phyloP scores from a whole-genome alignment of 2,329 filamentous ascomycete species.

The Cyphellophora attinorum region DNA sequence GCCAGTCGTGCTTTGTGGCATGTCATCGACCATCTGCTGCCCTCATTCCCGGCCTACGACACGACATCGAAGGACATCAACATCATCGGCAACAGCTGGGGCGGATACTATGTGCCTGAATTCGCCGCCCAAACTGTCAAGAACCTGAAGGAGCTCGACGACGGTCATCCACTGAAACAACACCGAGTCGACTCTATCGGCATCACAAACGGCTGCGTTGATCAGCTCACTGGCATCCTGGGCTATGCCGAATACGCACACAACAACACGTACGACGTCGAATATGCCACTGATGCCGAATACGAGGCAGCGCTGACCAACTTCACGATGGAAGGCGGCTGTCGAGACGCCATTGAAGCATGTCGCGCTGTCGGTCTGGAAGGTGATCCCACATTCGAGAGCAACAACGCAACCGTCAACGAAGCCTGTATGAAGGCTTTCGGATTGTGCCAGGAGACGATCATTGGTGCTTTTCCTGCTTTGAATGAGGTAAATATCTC shows the following conservation, averaged over 20 bases:
- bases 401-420: slow-evolving; percentile 37
- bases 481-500: no score
- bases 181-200: slow-evolving; percentile 39
- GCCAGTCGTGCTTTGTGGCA: slow-evolving; percentile 42
- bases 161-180: slow-evolving; percentile 6
- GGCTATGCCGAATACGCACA: slow-evolving; percentile 43
- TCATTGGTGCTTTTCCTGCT: no score
- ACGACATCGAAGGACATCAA: slow-evolving; percentile 32
- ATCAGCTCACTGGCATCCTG: slow-evolving; percentile 38
- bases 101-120: slow-evolving; percentile 33
- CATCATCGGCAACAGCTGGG: no score
- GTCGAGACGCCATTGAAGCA: slow-evolving; percentile 42
- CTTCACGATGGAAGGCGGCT: slow-evolving; percentile 39
- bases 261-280: slow-evolving; percentile 51
- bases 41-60: slow-evolving; percentile 19
- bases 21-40: slow-evolving; percentile 46
- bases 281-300: slow-evolving; percentile 37
- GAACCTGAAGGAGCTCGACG: slow-evolving; percentile 6
- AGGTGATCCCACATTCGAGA: slow-evolving; percentile 41
- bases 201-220: slow-evolving; percentile 49
- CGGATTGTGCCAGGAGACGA: no score
- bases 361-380: slow-evolving; percentile 39
- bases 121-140: slow-evolving; percentile 24
- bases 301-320: slow-evolving; percentile 37
- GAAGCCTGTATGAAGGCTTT: slow-evolving; percentile 36